phyloP scores from a whole-genome alignment of 768 basidiomycete genomes.

The Lentinula edodes region DNA sequence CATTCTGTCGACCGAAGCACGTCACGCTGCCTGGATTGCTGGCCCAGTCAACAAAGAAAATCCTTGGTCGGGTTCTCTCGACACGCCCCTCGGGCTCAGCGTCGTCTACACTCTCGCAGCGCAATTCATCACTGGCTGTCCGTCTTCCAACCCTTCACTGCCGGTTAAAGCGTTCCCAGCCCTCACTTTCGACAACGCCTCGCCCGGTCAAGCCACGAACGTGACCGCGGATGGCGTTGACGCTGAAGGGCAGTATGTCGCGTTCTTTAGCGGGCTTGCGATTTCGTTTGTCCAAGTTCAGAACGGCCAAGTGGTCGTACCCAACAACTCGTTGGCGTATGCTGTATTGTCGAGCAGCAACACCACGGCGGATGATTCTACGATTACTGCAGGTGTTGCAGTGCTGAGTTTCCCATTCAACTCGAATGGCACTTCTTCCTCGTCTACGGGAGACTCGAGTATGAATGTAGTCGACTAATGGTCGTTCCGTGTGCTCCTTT shows the following conservation, averaged over 20 bases:
- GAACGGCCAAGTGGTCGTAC: background rate
- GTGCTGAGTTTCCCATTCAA: background rate
- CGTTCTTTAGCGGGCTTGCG: constrained; percentile 37
- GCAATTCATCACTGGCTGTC: constrained; percentile 50
- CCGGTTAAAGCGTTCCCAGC: constrained; percentile 48
- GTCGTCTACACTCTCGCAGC: constrained; percentile 33
- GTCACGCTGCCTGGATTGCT: constrained; percentile 53
- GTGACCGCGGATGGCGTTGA: constrained; percentile 15
- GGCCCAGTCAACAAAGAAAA: constrained; percentile 34
- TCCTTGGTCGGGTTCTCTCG: constrained; percentile 49
- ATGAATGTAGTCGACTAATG: too few species aligned
- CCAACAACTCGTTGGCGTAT: background rate
- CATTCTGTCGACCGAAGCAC: constrained; percentile 54
- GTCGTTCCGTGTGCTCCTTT: too few species aligned
- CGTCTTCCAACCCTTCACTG: constrained; percentile 45
- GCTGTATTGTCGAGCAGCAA: background rate
- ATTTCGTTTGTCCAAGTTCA: constrained; percentile 9
- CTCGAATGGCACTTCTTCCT: constrained; percentile 8
- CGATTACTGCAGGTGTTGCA: background rate
- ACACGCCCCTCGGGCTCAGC: constrained; percentile 28
- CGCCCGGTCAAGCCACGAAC: constrained; percentile 22
- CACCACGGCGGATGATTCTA: background rate
- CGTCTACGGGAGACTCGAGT: too few species aligned
- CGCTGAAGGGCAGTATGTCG: constrained; percentile 24
- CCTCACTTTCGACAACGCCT: constrained; percentile 26